Conservation (phyloP, 2,329 filamentous ascomycete species). For the Nothophaeocryptopus gaeumannii region DNA sequence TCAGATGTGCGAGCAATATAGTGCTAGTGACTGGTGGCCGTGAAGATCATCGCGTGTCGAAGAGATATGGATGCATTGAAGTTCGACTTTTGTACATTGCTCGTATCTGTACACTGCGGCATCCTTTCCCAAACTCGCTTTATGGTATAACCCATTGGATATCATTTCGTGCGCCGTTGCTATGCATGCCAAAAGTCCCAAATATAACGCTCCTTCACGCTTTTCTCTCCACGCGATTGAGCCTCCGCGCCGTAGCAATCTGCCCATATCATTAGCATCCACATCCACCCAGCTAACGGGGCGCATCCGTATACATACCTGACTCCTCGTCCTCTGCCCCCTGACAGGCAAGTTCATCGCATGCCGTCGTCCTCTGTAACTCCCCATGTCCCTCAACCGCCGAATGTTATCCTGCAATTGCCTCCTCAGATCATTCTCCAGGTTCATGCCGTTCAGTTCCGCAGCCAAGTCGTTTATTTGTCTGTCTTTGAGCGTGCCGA, state of each 20-base stretch:
- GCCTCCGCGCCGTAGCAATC: slow-evolving; percentile 57
- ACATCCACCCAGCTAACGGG: neutral
- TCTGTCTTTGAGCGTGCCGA: slow-evolving; percentile 71
- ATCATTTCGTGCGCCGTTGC: slow-evolving; percentile 16
- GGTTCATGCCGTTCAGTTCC: slow-evolving; percentile 85
- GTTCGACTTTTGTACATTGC: neutral
- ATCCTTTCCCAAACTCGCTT: neutral
- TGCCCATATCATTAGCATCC: slow-evolving; percentile 30
- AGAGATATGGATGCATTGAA: neutral
- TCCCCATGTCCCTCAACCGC: slow-evolving; percentile 83
- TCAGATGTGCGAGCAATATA: neutral
- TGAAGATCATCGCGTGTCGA: neutral
- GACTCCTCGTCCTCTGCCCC: slow-evolving; percentile 82
- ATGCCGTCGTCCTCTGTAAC: slow-evolving; percentile 83
- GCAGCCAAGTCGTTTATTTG: slow-evolving; percentile 79
- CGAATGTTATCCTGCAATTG: slow-evolving; percentile 80
- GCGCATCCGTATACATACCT: slow-evolving; percentile 46
- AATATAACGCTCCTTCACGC: slow-evolving; percentile 22
- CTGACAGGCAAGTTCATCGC: slow-evolving; percentile 89
- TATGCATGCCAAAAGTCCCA: slow-evolving; percentile 13
- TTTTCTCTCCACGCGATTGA: slow-evolving; percentile 59
- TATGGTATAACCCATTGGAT: neutral
- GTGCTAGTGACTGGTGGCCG: neutral
- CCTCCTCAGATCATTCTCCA: slow-evolving; percentile 82
- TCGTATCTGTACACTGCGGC: slow-evolving; percentile 5